Percentiles rank a stretch among this genome's conserved stretches.
Evolutionary conservation across 805 yeast species (phyloP).

Genomic region (Spathaspora boniae): DNA sequence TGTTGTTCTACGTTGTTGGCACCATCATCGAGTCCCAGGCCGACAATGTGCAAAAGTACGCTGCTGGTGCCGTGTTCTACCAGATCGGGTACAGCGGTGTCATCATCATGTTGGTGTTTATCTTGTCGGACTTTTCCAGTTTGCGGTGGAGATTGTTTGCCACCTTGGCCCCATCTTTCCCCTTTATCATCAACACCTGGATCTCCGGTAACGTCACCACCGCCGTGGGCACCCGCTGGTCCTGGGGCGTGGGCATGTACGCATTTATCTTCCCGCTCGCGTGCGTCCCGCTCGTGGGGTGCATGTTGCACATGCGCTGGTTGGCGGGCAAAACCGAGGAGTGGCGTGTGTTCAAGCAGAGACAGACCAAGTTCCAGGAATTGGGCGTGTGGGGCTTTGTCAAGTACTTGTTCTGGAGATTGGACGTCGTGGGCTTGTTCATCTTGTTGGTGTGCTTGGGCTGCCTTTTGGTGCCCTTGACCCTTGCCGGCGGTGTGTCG

Average conservation of each 20-base stretch:
- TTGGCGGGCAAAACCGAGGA: slow-evolving; percentile 53
- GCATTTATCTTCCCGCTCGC: slow-evolving; percentile 70
- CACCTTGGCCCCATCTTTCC: slow-evolving; percentile 65
- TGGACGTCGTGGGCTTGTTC: slow-evolving; percentile 63
- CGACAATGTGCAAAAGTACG: slow-evolving; percentile 51
- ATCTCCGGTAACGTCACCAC: slow-evolving; percentile 56
- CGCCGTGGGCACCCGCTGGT: slow-evolving; percentile 45
- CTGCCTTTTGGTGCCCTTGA: slow-evolving; percentile 66
- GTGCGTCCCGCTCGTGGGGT: slow-evolving; percentile 54
- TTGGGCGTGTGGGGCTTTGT: slow-evolving; percentile 31
- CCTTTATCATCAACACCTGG: slow-evolving; percentile 78
- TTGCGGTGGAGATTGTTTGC: slow-evolving; percentile 68
- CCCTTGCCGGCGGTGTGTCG: slow-evolving; percentile 65
- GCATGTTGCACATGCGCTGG: slow-evolving; percentile 54
- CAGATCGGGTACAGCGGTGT: slow-evolving; percentile 60
- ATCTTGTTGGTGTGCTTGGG: slow-evolving; percentile 56
- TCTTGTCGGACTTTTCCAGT: slow-evolving; percentile 64
- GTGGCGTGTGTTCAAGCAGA: slow-evolving; percentile 39
- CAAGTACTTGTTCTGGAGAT: slow-evolving; percentile 53
- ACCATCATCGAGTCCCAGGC: slow-evolving; percentile 64
- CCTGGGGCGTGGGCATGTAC: slow-evolving; percentile 81
- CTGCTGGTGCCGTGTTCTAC: slow-evolving; percentile 59
- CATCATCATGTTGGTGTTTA: slow-evolving; percentile 50
- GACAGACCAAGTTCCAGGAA: slow-evolving; percentile 31
- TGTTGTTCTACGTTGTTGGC: slow-evolving; percentile 58